Evolutionary conservation across 192 early-diverging fungal genomes (phyloP).

Genomic region (Gamsiella multidivaricata): DNA sequence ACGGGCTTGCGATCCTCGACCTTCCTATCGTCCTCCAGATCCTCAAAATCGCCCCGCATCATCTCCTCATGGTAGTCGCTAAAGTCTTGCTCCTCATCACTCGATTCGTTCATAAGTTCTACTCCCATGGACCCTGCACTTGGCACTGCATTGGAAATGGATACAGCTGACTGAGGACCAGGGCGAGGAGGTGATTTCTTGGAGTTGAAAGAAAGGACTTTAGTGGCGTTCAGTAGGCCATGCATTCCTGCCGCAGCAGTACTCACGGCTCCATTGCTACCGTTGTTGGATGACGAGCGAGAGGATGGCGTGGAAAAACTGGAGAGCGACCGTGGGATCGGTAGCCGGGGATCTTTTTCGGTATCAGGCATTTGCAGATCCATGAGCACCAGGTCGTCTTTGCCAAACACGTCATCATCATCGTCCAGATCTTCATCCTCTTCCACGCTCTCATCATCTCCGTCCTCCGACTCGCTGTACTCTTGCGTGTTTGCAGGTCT

Average conservation of each 20-base stretch:
- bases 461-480: slow-evolving; percentile 48
- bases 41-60: slow-evolving; percentile 63
- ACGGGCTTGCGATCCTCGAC: slow-evolving; percentile 11
- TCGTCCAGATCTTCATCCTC: slow-evolving; percentile 48
- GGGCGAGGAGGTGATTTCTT: slow-evolving; percentile 31
- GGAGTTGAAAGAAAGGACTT: slow-evolving; percentile 43
- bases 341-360: slow-evolving; percentile 25
- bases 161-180: slow-evolving; percentile 5
- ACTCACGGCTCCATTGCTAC: not conserved
- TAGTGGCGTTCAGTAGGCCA: slow-evolving; percentile 45
- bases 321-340: slow-evolving; percentile 29
- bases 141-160: not conserved
- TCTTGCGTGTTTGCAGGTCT: slow-evolving; percentile 48
- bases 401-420: slow-evolving; percentile 51
- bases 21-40: slow-evolving; percentile 39
- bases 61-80: slow-evolving; percentile 71
- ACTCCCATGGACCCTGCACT: not conserved
- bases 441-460: slow-evolving; percentile 39
- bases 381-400: slow-evolving; percentile 51
- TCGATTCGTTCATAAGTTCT: slow-evolving; percentile 28
- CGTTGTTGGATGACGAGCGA: slow-evolving; percentile 15
- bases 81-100: slow-evolving; percentile 59
- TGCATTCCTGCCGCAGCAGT: slow-evolving; percentile 41
- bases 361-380: slow-evolving; percentile 50
- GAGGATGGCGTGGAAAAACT: slow-evolving; percentile 32